These are phyloP conservation scores for Stereum hirsutum DNA, from an alignment of 1,284 basidiomycete species.

Conservation along the genomic window DNA sequence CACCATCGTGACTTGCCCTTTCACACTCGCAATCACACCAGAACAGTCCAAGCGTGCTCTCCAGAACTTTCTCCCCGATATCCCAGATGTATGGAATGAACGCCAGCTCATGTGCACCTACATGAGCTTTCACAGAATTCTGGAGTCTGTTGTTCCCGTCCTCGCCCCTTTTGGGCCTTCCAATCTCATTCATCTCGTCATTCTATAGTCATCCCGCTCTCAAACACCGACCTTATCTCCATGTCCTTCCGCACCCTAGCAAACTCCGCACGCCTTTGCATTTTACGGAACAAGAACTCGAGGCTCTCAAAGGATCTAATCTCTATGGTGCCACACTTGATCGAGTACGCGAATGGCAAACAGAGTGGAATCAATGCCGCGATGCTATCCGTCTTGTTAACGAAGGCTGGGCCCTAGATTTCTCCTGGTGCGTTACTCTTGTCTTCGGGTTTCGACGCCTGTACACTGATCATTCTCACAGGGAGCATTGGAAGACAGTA, in stretches of 20 bases:
- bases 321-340: constrained; percentile 66
- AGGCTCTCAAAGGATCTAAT: constrained; percentile 68
- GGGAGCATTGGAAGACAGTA: constrained; percentile 64
- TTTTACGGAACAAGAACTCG: constrained; percentile 55
- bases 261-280: constrained; percentile 70
- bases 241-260: constrained; percentile 48
- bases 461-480: constrained; percentile 19
- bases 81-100: constrained; percentile 44
- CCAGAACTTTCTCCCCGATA: constrained; percentile 24
- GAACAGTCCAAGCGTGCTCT: constrained; percentile 37
- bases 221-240: constrained; percentile 54
- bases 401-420: constrained; percentile 33
- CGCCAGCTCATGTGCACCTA: constrained; percentile 69
- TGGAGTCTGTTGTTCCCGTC: constrained; percentile 20
- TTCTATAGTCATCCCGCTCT: constrained; percentile 21
- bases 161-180: not conserved
- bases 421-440: constrained; percentile 53
- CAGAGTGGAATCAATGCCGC: constrained; percentile 49
- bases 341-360: constrained; percentile 45
- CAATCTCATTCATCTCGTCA: no score
- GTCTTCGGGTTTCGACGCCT: not conserved
- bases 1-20: constrained; percentile 66
- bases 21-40: constrained; percentile 63
- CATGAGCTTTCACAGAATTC: constrained; percentile 63
- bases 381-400: constrained; percentile 28